These are phyloP conservation scores for Rhynchospora tenuis DNA, from an alignment of 176 grass and related monocot genomes.

Conservation along the genomic window DNA sequence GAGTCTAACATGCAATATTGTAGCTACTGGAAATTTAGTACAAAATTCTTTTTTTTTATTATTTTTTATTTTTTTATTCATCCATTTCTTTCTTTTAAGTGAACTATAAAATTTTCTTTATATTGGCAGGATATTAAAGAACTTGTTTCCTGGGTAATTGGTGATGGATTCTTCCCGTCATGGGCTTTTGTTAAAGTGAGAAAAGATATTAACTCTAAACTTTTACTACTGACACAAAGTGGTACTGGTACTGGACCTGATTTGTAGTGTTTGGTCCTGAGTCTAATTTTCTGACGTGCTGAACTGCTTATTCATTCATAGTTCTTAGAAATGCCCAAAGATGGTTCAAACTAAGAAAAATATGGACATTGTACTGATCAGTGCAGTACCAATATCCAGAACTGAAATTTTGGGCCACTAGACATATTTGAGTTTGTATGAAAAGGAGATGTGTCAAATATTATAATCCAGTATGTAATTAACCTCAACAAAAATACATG, in stretches of 20 bases:
- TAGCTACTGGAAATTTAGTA: neutral
- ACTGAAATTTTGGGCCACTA: neutral
- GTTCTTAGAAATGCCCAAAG: neutral
- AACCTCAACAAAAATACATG: neutral
- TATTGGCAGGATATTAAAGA: constrained; percentile 74
- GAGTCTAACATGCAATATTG: neutral
- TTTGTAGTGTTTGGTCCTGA: neutral
- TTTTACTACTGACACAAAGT: neutral
- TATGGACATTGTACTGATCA: neutral
- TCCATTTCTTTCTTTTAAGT: constrained; percentile 13
- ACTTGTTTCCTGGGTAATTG: constrained; percentile 77
- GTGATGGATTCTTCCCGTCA: constrained; percentile 71
- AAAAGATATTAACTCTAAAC: neutral
- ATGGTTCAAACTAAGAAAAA: neutral
- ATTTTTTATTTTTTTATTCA: neutral
- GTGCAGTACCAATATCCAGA: neutral
- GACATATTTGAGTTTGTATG: neutral
- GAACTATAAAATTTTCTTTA: neutral
- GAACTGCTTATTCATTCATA: neutral
- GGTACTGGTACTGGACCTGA: neutral
- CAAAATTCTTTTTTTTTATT: constrained; percentile 5
- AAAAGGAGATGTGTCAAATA: neutral
- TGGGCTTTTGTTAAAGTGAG: constrained; percentile 96
- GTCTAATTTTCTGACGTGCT: neutral
- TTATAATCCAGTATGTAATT: neutral